Percentiles rank a stretch among this genome's conserved stretches.
Evolutionary conservation across 1,139 yeast species (phyloP).

Genomic region (Candida labiduridarum): DNA sequence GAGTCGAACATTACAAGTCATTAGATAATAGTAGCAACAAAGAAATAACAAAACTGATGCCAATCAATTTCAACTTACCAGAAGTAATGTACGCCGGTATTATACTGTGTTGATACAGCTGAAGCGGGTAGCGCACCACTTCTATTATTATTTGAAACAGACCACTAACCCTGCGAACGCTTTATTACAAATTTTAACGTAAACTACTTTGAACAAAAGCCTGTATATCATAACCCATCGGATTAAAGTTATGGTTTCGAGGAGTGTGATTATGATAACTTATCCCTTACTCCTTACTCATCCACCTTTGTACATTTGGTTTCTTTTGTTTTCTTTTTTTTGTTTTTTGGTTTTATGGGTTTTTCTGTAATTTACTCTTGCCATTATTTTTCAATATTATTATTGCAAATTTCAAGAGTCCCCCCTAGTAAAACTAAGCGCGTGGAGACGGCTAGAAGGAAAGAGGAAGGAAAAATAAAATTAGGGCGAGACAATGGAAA

Average conservation of each 20-base stretch:
- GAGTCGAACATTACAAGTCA: too few relatives aligned
- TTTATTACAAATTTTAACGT: constrained; percentile 1
- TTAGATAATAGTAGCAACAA: too few relatives aligned
- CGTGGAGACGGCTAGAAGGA: background rate
- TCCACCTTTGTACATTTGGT: background rate
- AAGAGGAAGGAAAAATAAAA: background rate
- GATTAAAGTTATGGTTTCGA: constrained; percentile 1
- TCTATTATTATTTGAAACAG: too few relatives aligned
- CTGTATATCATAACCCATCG: background rate
- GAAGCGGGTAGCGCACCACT: too few relatives aligned
- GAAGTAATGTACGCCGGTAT: too few relatives aligned
- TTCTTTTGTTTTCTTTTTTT: background rate
- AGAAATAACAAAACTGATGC: too few relatives aligned
- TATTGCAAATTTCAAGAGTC: background rate
- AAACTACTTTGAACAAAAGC: too few relatives aligned
- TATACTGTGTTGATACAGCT: too few relatives aligned
- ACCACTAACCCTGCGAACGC: too few relatives aligned
- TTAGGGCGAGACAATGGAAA: background rate
- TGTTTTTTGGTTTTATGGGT: background rate
- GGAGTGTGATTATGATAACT: constrained; percentile 1
- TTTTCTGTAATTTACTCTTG: background rate
- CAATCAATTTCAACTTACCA: too few relatives aligned
- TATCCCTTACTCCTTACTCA: background rate
- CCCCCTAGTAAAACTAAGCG: background rate
- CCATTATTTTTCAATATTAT: background rate